Evolutionary conservation across 108 stramenopile species (phyloP), one percentile per base, ranked within the genome.

Genomic region (Licmophora abbreviata): DNA sequence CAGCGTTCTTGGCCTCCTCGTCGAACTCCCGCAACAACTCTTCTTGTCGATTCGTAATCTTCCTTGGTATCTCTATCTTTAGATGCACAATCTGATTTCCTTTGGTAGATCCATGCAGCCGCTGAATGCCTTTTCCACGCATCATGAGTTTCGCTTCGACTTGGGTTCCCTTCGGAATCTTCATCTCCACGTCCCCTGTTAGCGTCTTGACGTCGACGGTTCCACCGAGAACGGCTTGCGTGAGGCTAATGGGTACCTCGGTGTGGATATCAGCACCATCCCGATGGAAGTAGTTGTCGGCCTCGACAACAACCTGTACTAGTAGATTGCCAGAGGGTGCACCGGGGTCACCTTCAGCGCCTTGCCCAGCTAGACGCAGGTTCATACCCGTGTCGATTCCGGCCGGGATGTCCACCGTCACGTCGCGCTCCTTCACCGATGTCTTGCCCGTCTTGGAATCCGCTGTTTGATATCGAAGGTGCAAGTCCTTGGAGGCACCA

Each of bases 61-160:
- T 64, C 42, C 79, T 91, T 15, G 98, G 98, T 26, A 88, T 92
- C 56, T 89, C 56, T 48, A 99, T 66, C 71, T 88, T 77, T 21
- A 99, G 44, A 58, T 95, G 93, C 6, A 95, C 95, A 58, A 92
- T 69, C 58, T 99, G 98, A 54, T 97, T 80, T 17, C 96, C 98
- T 35, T 82, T 86, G 9, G 44, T 22, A 4, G 66, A 44, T 30
- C 73, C 71, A 10, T 64, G 54, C 55, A 95, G 59, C 48, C 71
- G 58, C 10, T 72, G 85, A 37, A 96, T 91, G 6, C 96, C 98
- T 59, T 89, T 94, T 24, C 88, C 91, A 17, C 95, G 76, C 21
- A 99, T 63, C 73, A 94, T 70, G 27, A 97, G 75, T 52, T 86
- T 88, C 22, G 95, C 69, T 48, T 83, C 94, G 10, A 88, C 83